Evolutionary conservation across 441 rosid genomes (phyloP), one percentile per base, ranked within the genome.

Genomic region (Monsonia emarginata): DNA sequence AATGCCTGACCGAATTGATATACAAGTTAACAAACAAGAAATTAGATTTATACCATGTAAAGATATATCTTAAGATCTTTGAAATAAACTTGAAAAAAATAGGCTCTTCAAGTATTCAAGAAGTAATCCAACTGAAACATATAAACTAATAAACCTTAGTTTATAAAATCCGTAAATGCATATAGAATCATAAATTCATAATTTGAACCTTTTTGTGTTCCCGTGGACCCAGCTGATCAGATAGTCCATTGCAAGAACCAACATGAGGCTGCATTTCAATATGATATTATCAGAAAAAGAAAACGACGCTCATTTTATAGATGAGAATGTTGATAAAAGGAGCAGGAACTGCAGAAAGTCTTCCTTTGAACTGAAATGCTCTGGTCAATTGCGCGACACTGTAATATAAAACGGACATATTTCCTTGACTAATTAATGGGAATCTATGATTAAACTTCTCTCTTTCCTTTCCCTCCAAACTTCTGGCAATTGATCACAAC

Each of bases 121-220:
- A 57, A 25, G 61, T 26, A 57, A 57, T 57, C 25, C 25, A 57
- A 57, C 16, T 57, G 32, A 14, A 44, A 26, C 52, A 54, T 9
- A 14, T 31, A 30, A 57, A 46, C 30, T 34, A 27, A 36, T 31
- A 34, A 65, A 46, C 16, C 22, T 22, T 6, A 65, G 10, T 19
- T 13, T 32, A 60, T 32, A 32, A 34, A 32, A 32, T 57, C 31
- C 32, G 13, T 7, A 27, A 25, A 14, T 57, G 54, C 22, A 25
- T 54, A 24, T 25, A 25, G n/a, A 54, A 22, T 34, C 9, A 65
- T 38, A 48, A 68, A 6, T 65, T 57, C 40, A 72, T 44, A 65
- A 36, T 48, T 60, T 3, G 48, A 74, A 95, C 98, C 91, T 87
- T 88, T 81, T 89, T 95, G 79, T 91, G 95, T 61, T 83, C 87